Percentiles rank a stretch among this genome's conserved stretches.
These are phyloP conservation scores for Prunella vulgaris DNA, from an alignment of 257 asterid species.

Conservation along the genomic window DNA sequence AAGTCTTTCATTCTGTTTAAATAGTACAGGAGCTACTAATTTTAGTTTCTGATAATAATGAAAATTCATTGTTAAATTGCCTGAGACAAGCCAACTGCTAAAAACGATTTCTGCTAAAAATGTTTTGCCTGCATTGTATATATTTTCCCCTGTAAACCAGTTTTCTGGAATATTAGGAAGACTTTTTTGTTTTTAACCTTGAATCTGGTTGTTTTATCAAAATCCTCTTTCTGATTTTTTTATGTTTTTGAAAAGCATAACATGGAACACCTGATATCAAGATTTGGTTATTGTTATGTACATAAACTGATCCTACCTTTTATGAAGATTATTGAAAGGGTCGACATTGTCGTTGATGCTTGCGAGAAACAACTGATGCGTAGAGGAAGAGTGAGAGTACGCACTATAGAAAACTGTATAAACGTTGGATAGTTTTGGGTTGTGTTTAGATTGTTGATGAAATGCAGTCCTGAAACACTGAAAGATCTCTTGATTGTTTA, in stretches of 20 bases:
- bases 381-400: conserved; percentile 25
- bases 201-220: not conserved
- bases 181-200: too few relatives aligned
- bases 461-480: not conserved
- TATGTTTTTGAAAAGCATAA: too few relatives aligned
- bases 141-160: not conserved
- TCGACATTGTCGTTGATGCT: conserved; percentile 18
- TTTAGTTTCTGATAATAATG: conserved; percentile 4
- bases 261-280: too few relatives aligned
- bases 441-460: conserved; percentile 18
- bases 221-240: not conserved
- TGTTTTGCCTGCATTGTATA: not conserved
- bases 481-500: too few relatives aligned
- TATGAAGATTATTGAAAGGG: conserved; percentile 10
- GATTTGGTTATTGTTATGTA: too few relatives aligned
- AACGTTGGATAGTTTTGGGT: not conserved
- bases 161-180: not conserved
- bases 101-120: not conserved
- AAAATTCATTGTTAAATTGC: not conserved
- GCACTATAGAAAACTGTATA: conserved; percentile 3
- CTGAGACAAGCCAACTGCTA: not conserved
- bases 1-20: conserved; percentile 33
- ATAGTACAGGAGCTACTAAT: not conserved
- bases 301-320: conserved; percentile 4
- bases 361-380: conserved; percentile 25